These are phyloP conservation scores for Sclerotinia minor DNA, from an alignment of 2,329 filamentous ascomycete genomes.

Conservation along the genomic window DNA sequence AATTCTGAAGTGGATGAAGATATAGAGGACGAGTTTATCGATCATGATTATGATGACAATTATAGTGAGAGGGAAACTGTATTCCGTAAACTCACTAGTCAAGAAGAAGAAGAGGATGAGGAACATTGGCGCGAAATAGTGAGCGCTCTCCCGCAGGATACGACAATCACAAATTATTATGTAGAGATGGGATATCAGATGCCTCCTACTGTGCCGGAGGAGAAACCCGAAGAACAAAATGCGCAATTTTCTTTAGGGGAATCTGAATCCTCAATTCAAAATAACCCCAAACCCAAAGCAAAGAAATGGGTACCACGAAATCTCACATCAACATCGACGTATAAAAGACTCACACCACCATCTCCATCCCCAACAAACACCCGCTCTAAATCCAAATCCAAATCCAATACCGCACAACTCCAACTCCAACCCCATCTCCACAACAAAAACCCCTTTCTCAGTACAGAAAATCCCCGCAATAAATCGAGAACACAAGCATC, in stretches of 20 bases:
- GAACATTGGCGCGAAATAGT: neutral
- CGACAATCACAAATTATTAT: neutral
- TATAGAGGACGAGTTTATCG: neutral
- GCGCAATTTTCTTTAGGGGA: neutral
- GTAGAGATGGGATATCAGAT: conserved; percentile 13
- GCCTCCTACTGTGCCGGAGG: neutral
- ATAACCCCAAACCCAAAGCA: too few species aligned
- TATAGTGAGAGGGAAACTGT: neutral
- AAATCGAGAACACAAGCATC: accelerated
- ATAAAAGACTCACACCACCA: neutral
- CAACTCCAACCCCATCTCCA: too few species aligned
- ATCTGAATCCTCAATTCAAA: neutral
- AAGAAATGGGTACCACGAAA: neutral
- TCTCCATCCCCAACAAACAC: accelerated
- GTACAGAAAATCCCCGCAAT: too few species aligned
- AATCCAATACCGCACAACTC: too few species aligned
- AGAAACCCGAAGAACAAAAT: neutral
- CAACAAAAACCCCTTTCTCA: neutral
- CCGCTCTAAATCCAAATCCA: too few species aligned
- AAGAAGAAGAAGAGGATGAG: conserved; percentile 12
- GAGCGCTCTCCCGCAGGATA: neutral
- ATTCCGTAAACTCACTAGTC: neutral
- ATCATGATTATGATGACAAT: neutral
- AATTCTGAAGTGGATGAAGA: neutral
- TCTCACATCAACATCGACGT: too few species aligned